Evolutionary conservation across 2,329 filamentous ascomycete species (phyloP), one percentile per base, ranked within the genome.

Genomic region (Apiospora phragmitis): DNA sequence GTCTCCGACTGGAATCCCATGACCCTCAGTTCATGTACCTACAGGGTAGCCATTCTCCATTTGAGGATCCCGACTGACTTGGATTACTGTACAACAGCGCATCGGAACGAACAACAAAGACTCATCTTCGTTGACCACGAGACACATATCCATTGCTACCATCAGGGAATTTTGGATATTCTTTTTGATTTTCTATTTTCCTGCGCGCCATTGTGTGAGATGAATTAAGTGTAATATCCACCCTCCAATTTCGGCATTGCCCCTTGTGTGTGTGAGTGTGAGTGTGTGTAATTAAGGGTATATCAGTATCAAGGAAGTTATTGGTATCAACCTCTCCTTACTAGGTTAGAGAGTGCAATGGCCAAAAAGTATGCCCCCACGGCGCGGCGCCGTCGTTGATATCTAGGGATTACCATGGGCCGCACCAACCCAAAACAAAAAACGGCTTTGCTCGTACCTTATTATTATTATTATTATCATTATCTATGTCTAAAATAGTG

Each of bases 11-110:
- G 32, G 21, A 62, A 62, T 62, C 55, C 32, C 55, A 62, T 62
- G 55, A 62, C 55, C 55, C 55, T 62, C 55, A 32, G 55, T 62
- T 62, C 55, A 62, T 62, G 55, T 62, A 59, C 51, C 18, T 59
- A n/a, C 55, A 62, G 55, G 55, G 51, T 32, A 59, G 51, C n/a
- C 51, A 59, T 59, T 59, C 51, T 59, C 29, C 55, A 62, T 62
- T 35, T 35, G 55, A 38, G 18, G 55, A n/a, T 38, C 32, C 55
- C 32, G 32, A 62, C 55, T 62, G 29, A 38, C 55, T 38, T 62
- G 55, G 29, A 59, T 59, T 59, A 59, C 55, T 24, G 55, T 62
- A 62, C 55, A 49, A 24, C n/a, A 62, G 55, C 55, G 32, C 55
- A 62, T 35, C 55, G 32, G 55, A 59, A 35, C 51, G 51, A 38